A percentile compares a stretch with the other conserved stretches of the same genome.
phyloP scores from a whole-genome alignment of 2,329 filamentous ascomycete genomes.

The Aspergillus brunneoviolaceus region DNA sequence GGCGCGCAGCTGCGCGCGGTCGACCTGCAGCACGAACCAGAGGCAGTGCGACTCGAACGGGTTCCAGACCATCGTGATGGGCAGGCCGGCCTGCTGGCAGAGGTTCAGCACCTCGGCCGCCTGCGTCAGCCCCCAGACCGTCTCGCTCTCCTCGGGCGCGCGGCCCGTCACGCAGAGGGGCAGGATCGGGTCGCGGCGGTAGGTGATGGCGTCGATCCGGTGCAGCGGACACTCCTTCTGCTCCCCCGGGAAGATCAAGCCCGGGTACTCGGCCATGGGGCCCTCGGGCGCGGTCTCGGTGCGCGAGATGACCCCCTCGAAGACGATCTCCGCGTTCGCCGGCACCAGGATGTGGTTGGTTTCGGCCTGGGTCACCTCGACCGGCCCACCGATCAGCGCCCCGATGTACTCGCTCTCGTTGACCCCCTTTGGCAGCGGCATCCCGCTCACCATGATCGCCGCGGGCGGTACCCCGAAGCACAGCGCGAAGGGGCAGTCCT shows the following conservation, averaged over 20 bases:
- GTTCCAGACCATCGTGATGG: constrained; percentile 46
- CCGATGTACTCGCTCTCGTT: constrained; percentile 53
- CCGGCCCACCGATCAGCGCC: constrained; percentile 44
- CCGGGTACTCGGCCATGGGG: constrained; percentile 52
- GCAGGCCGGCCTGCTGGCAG: constrained; percentile 40
- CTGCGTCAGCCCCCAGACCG: constrained; percentile 11
- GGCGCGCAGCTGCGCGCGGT: constrained; percentile 56
- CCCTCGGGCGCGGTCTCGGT: constrained; percentile 48
- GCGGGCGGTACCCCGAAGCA: constrained; percentile 52
- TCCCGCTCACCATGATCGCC: constrained; percentile 50
- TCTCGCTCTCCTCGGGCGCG: constrained; percentile 47
- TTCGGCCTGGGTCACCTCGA: constrained; percentile 56
- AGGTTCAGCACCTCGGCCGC: constrained; percentile 45
- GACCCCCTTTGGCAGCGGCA: constrained; percentile 52
- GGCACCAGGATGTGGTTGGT: constrained; percentile 52
- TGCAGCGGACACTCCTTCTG: constrained; percentile 41
- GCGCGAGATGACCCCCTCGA: constrained; percentile 51
- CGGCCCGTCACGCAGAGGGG: constrained; percentile 47
- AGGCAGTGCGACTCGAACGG: constrained; percentile 51
- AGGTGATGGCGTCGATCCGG: constrained; percentile 49
- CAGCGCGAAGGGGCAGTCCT: constrained; percentile 50
- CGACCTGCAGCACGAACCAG: constrained; percentile 56
- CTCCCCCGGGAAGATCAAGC: constrained; percentile 48
- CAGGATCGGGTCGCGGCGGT: constrained; percentile 50
- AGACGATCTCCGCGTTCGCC: constrained; percentile 52